Evolutionary conservation across 164 flowering plant genomes (phyloP).

Genomic region (Cinnamomum micranthum): DNA sequence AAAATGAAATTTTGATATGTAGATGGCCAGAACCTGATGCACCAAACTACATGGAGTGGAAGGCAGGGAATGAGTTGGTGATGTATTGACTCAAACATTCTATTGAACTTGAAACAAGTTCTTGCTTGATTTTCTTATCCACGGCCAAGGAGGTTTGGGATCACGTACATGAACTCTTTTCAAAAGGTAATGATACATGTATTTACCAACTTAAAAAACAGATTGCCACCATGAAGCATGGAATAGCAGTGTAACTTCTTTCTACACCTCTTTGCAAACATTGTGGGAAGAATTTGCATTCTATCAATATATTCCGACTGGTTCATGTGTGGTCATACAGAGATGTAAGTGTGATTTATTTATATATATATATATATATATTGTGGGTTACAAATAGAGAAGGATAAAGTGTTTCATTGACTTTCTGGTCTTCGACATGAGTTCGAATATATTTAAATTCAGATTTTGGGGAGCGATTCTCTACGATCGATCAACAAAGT

Average conservation of each 20-base stretch:
- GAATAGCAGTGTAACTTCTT: conserved; percentile 2
- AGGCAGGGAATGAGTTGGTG: too few relatives aligned
- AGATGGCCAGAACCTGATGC: too few relatives aligned
- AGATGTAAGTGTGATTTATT: neutral
- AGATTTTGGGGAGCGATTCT: neutral
- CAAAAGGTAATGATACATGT: neutral
- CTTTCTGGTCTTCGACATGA: too few relatives aligned
- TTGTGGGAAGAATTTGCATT: conserved; percentile 2
- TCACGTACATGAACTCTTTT: neutral
- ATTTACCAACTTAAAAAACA: neutral
- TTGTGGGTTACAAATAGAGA: too few relatives aligned
- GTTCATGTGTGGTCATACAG: neutral
- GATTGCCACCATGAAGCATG: neutral
- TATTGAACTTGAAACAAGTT: too few relatives aligned
- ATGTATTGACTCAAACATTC: neutral
- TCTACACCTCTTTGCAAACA: neutral
- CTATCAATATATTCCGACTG: neutral
- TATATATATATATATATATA: too few relatives aligned
- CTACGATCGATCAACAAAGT: neutral
- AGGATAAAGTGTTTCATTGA: too few relatives aligned
- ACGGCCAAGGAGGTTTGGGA: neutral
- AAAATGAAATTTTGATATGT: too few relatives aligned
- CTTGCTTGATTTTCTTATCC: too few relatives aligned
- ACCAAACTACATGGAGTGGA: too few relatives aligned
- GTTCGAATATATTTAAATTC: neutral